Evolutionary conservation across 1,139 yeast genomes (phyloP), one percentile per base, ranked within the genome.

Genomic region (Taiozyma sp.): DNA sequence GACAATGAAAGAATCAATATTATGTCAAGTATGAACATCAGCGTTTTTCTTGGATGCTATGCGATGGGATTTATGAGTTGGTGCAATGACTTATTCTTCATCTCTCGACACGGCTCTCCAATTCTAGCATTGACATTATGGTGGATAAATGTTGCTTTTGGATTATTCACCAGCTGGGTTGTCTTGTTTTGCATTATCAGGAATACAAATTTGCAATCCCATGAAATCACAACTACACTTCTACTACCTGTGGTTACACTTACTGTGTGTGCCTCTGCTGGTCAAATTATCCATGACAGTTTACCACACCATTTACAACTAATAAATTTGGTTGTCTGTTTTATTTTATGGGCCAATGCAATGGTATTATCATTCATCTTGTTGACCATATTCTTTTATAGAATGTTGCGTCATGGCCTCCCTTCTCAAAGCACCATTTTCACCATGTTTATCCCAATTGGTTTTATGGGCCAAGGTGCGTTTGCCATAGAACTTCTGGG

Each of bases 391-490:
- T 82, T 83, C 62, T 69, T 84, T 52, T 74, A 82, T 72, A 79
- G 83, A 52, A 66, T 87, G 40, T 67, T 85, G 21, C 67, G 77
- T 9, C 72, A 77, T 64, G 85, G 83, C 54, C 66, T 85, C 37
- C 96, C 96, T 0, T 67, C 74, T 4, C 68, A 70, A 49, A 46
- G 55, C 3, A 63, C 65, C 24, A 68, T 79, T 30, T 81, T 82
- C 61, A 72, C 86, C 21, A 66, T 75, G 51, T 83, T 84, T 62
- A 73, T 82, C 49, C 84, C 87, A 9, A 69, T 83, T 44, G 93
- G 90, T 19, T 81, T 83, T 28, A 67, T 86, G 63, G 96, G 97
- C 22, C 97, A 89, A 68, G 95, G 95, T 3, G 79, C 88, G 2
- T 87, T 72, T 65, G 86, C 86, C 4, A 74, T 85, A 14, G 67